Evolutionary conservation across 768 basidiomycete species (phyloP).

Genomic region (Amanita thiersii): DNA sequence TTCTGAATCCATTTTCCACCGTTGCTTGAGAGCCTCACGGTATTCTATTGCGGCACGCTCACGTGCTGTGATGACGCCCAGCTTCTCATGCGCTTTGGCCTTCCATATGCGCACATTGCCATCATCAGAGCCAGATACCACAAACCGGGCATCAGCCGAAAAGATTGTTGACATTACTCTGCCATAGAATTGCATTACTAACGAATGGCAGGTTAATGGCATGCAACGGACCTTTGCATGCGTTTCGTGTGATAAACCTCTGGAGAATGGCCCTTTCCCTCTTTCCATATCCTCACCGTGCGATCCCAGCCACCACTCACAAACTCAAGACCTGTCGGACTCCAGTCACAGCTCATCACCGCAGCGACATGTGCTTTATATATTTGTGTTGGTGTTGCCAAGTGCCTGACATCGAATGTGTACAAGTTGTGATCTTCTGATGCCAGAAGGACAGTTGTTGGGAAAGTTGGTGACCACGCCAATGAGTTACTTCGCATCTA

Average conservation of each 20-base stretch:
- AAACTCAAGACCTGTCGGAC: slow-evolving; percentile 91
- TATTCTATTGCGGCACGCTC: slow-evolving; percentile 93
- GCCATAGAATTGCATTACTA: slow-evolving; percentile 3
- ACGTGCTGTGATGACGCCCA: slow-evolving; percentile 84
- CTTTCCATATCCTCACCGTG: slow-evolving; percentile 88
- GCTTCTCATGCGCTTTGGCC: slow-evolving; percentile 82
- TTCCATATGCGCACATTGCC: slow-evolving; percentile 97
- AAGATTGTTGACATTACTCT: slow-evolving; percentile 87
- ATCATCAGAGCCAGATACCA: slow-evolving; percentile 88
- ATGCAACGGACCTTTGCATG: slow-evolving; percentile 76
- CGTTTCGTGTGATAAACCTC: slow-evolving; percentile 98
- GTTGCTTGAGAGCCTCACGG: slow-evolving; percentile 75
- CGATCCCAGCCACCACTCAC: slow-evolving; percentile 97
- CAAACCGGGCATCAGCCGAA: slow-evolving; percentile 86
- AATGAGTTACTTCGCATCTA: slow-evolving; percentile 87
- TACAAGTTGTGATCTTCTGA: slow-evolving; percentile 99
- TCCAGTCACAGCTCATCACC: slow-evolving; percentile 97
- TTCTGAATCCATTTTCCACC: slow-evolving; percentile 82
- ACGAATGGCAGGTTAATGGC: not conserved
- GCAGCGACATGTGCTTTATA: slow-evolving; percentile 97
- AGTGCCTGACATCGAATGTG: slow-evolving; percentile 90
- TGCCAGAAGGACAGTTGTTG: slow-evolving; percentile 85
- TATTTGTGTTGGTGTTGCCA: slow-evolving; percentile 77
- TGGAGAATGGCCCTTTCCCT: slow-evolving; percentile 69
- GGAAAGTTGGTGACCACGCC: slow-evolving; percentile 94